These are phyloP conservation scores for Colletotrichum sojae DNA, from an alignment of 2,329 filamentous ascomycete species.

Conservation along the genomic window DNA sequence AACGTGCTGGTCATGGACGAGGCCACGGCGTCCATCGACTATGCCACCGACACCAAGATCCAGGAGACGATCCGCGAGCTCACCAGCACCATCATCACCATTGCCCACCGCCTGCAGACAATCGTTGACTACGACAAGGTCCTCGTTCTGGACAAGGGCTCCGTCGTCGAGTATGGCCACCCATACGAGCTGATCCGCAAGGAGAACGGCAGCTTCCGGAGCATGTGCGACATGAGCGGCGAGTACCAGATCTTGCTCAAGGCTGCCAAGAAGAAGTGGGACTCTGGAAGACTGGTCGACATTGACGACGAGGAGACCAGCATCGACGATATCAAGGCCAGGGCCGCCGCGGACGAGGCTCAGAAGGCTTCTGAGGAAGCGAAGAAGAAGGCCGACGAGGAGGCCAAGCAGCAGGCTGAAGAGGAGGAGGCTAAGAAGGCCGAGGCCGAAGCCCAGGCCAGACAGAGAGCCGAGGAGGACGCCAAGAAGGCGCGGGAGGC, in stretches of 20 bases:
- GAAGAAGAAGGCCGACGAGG: conserved; percentile 26
- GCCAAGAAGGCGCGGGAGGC: conserved; percentile 22
- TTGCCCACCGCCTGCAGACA: conserved; percentile 94
- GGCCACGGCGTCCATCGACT: conserved; percentile 97
- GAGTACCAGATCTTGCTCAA: conserved; percentile 66
- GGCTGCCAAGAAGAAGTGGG: conserved; percentile 69
- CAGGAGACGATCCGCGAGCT: conserved; percentile 97
- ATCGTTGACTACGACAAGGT: conserved; percentile 99
- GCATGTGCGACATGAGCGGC: conserved; percentile 77
- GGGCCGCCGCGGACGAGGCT: conserved; percentile 16
- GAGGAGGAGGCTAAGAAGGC: conserved; percentile 18
- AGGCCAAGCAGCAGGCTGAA: conserved; percentile 7
- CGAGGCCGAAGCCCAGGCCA: conserved; percentile 27
- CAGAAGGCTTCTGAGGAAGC: conserved; percentile 19
- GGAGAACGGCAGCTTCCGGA: conserved; percentile 73
- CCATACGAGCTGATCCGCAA: conserved; percentile 85
- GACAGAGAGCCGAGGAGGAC: conserved; percentile 20
- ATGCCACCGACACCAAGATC: conserved; percentile 94
- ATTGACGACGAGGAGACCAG: conserved; percentile 42
- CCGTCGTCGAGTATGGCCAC: conserved; percentile 90
- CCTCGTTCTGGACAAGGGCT: conserved; percentile 90
- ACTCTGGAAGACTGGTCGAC: conserved; percentile 55
- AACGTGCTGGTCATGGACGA: conserved; percentile 99
- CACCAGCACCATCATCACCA: conserved; percentile 94
- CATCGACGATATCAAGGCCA: conserved; percentile 6